Percentiles rank a stretch among this genome's conserved stretches.
These are phyloP conservation scores for Phtheirospermum japonicum DNA, from an alignment of 257 asterid genomes.

Conservation along the genomic window DNA sequence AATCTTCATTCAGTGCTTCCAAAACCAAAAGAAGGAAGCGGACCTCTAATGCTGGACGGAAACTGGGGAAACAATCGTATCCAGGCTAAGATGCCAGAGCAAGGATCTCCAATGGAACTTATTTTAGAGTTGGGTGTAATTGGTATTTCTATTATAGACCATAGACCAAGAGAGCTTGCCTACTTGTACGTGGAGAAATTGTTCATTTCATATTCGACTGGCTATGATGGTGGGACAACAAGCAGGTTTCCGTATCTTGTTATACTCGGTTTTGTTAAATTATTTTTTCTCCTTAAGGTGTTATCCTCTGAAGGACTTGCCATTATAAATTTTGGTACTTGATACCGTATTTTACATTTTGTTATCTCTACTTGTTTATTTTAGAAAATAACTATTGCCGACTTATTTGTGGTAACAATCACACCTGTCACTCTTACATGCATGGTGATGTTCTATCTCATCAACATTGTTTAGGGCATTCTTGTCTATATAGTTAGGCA, in stretches of 20 bases:
- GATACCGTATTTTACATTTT: slow-evolving; percentile 8
- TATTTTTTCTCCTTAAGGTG: slow-evolving; percentile 15
- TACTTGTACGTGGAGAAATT: slow-evolving; percentile 90
- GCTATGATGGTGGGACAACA: slow-evolving; percentile 93
- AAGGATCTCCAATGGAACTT: slow-evolving; percentile 77
- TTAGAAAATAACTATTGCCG: neutral
- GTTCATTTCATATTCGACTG: slow-evolving; percentile 76
- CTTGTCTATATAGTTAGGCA: slow-evolving; percentile 13
- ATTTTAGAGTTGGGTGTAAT: slow-evolving; percentile 83
- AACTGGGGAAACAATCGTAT: slow-evolving; percentile 51
- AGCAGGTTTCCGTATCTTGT: slow-evolving; percentile 62
- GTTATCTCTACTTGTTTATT: neutral
- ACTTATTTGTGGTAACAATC: neutral
- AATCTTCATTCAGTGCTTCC: slow-evolving; percentile 36
- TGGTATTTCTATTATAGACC: slow-evolving; percentile 86
- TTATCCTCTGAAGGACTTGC: slow-evolving; percentile 13
- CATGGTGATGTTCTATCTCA: neutral
- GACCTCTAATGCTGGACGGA: slow-evolving; percentile 40
- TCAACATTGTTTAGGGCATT: slow-evolving; percentile 6
- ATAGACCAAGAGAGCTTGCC: slow-evolving; percentile 83
- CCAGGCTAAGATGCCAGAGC: slow-evolving; percentile 55
- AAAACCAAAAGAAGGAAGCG: slow-evolving; percentile 43
- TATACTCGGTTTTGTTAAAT: slow-evolving; percentile 20
- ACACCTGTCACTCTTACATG: neutral
- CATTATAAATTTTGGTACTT: slow-evolving; percentile 3